These are phyloP conservation scores for Fraxinus sp. DNA, from an alignment of 305 asterid genomes.

Conservation along the genomic window DNA sequence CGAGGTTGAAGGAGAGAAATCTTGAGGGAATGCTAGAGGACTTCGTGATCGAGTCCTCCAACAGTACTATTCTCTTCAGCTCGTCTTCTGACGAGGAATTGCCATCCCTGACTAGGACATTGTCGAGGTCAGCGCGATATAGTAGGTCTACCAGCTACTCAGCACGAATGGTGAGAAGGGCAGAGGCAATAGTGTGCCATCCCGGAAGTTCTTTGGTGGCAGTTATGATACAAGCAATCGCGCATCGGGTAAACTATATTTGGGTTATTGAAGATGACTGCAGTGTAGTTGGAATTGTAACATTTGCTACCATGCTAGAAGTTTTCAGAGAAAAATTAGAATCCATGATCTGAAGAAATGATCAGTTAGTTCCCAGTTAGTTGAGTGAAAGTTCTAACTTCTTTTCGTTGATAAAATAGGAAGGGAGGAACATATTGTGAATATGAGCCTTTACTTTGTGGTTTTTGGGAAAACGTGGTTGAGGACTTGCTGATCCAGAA, in stretches of 20 bases:
- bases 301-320: conserved; percentile 55
- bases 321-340: conserved; percentile 56
- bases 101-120: conserved; percentile 39
- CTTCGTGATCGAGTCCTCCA: conserved; percentile 23
- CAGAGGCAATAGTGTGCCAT: conserved; percentile 84
- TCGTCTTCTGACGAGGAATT: conserved; percentile 54
- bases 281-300: conserved; percentile 68
- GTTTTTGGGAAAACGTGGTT: not conserved
- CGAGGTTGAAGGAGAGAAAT: conserved; percentile 58
- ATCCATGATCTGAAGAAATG: conserved; percentile 30
- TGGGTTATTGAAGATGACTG: conserved; percentile 90
- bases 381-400: conserved; percentile 1
- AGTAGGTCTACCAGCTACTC: conserved; percentile 52
- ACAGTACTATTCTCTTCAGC: conserved; percentile 11
- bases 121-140: conserved; percentile 32
- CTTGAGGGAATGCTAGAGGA: conserved; percentile 56
- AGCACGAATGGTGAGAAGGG: conserved; percentile 61
- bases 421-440: conserved; percentile 35
- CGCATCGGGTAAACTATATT: conserved; percentile 70
- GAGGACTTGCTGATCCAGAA: not conserved
- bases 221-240: conserved; percentile 86
- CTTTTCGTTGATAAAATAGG: not conserved
- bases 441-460: conserved; percentile 33
- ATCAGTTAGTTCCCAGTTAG: not conserved
- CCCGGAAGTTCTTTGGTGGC: conserved; percentile 80